phyloP scores from a whole-genome alignment of 169 alveolate genomes.

The Eimeria acervulina region DNA sequence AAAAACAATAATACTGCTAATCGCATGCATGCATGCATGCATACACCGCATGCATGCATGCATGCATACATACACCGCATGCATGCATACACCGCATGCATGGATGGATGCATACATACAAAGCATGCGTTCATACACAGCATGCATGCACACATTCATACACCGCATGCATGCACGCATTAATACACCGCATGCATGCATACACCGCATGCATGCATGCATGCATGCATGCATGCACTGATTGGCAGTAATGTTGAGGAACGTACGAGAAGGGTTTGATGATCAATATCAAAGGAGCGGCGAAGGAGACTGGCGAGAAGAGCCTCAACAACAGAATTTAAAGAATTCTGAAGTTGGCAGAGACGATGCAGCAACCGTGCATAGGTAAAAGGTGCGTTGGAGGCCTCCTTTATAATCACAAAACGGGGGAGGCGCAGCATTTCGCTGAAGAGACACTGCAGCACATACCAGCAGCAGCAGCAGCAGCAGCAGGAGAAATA shows the following conservation, averaged over 20 bases:
- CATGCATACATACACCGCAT: not conserved
- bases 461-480: not conserved
- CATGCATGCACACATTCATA: not conserved
- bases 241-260: not conserved
- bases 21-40: too few relatives aligned
- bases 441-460: conserved; percentile 73
- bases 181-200: too few relatives aligned
- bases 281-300: conserved; percentile 34
- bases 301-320: not conserved
- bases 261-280: conserved; percentile 43
- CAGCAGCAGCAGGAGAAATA: not conserved
- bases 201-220: not conserved
- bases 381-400: not conserved
- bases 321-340: conserved; percentile 18
- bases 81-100: not conserved
- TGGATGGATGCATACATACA: not conserved
- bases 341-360: conserved; percentile 56
- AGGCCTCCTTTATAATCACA: not conserved
- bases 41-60: not conserved
- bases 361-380: conserved; percentile 60
- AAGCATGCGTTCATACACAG: not conserved
- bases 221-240: not conserved
- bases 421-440: conserved; percentile 71
- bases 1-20: too few relatives aligned
- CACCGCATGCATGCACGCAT: too few relatives aligned